Evolutionary conservation across 139 green algal genomes (phyloP).

Genomic region (Coelastrella sp.): DNA sequence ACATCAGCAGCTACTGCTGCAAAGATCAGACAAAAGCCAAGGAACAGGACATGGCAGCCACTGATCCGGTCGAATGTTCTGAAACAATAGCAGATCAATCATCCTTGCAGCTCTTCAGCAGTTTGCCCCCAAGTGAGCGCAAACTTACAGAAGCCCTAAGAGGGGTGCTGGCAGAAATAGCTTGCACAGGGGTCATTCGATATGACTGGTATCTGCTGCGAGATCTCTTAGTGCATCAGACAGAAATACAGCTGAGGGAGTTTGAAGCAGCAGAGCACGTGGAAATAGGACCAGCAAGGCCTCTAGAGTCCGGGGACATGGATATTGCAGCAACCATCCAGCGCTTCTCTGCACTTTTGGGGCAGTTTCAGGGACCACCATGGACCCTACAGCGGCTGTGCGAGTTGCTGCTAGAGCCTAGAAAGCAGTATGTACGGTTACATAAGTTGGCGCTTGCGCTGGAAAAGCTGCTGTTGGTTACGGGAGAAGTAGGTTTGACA

Average conservation of each 20-base stretch:
- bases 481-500: not conserved
- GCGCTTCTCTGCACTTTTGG: constrained; percentile 2
- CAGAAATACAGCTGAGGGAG: not conserved
- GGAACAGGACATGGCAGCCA: not conserved
- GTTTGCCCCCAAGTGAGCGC: not conserved
- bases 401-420: constrained; percentile 28
- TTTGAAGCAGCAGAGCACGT: constrained; percentile 40
- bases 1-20: too few relatives aligned
- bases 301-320: not conserved
- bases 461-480: constrained; percentile 39
- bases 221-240: not conserved
- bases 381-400: constrained; percentile 43
- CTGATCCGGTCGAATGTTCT: not conserved
- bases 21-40: not conserved
- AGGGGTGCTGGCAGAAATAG: constrained; percentile 34
- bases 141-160: not conserved
- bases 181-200: constrained; percentile 11
- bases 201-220: constrained; percentile 12
- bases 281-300: constrained; percentile 11
- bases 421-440: constrained; percentile 30
- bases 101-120: not conserved
- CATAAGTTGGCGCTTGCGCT: constrained; percentile 35
- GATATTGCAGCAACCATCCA: not conserved
- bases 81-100: constrained; percentile 3
- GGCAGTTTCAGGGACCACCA: not conserved